Conservation (phyloP, 176 grass and related monocot genomes). For the Urochloa ruziziensis region DNA sequence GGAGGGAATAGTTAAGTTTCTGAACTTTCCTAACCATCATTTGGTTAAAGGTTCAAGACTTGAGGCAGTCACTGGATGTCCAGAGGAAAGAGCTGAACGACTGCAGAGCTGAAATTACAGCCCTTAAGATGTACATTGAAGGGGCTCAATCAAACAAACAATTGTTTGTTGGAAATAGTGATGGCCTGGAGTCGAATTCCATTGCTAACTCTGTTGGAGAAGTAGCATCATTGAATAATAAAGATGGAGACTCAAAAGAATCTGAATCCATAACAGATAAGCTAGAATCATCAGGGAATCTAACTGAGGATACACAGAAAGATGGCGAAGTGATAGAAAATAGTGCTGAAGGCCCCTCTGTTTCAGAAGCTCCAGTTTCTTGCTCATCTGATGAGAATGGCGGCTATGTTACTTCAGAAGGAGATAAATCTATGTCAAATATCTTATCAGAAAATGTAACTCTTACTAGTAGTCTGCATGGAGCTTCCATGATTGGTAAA, state of each 20-base stretch:
- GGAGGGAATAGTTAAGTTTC: too few relatives aligned
- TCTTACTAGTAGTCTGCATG: slow-evolving; percentile 37
- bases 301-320: slow-evolving; percentile 29
- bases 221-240: slow-evolving; percentile 23
- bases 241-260: slow-evolving; percentile 42
- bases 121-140: slow-evolving; percentile 98
- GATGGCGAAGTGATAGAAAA: slow-evolving; percentile 27
- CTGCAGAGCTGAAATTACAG: slow-evolving; percentile 91
- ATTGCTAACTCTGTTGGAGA: slow-evolving; percentile 42
- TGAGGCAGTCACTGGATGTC: slow-evolving; percentile 76
- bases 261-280: slow-evolving; percentile 37
- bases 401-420: slow-evolving; percentile 33
- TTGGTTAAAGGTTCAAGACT: slow-evolving; percentile 74
- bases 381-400: slow-evolving; percentile 37
- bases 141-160: slow-evolving; percentile 62
- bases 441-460: slow-evolving; percentile 5
- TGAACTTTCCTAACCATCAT: slow-evolving; percentile 39
- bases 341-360: slow-evolving; percentile 16
- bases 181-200: slow-evolving; percentile 23
- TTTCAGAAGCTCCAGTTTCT: slow-evolving; percentile 41
- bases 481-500: slow-evolving; percentile 45
- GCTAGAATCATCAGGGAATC: neutral
- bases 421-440: slow-evolving; percentile 29
- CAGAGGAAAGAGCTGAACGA: slow-evolving; percentile 89
- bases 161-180: slow-evolving; percentile 38